Base-by-base conservation (phyloP, 352 stramenopile genomes). In the Globisporangium paroecandrum region DNA sequence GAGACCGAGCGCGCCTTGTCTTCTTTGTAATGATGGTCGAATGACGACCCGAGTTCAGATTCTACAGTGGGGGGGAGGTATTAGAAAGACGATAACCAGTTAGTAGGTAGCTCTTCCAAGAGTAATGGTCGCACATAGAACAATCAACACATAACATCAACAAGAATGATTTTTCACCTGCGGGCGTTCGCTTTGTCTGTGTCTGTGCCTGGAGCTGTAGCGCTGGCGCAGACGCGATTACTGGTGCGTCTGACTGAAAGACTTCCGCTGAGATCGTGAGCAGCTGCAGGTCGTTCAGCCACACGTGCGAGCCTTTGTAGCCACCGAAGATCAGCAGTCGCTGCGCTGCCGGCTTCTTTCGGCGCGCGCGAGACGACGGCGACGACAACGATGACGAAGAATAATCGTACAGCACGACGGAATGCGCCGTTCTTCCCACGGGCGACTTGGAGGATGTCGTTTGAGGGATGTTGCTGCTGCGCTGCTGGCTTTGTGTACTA, bases 241-340 rank as follows among this genome's bases (percentile, higher is more conserved):
- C 27, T n/a, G 13, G 18, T 32, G 43, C 9, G 5, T 13, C 18
- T 12, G 27, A 27, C n/a, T 55, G 46, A 4, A 70, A 38, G 34
- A 61, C 47, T 24, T 56, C 20, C 8, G 34, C 22, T 1, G 65
- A 47, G 4, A 83, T 53, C 24, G 70, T 65, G 22, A 93, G 74
- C 22, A 88, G 38, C 51, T 88, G 72, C 36, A 89, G n/a, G 64
- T 93, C 85, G 64, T 89, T 79, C 1, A 91, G 73, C 85, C 85
- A 93, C 2, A 62, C 64, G 55, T 83, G 77, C 1, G 73, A 77
- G 0, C 85, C 85, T 51, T 78, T 79, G 46, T 93, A 93, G 25
- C 85, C 85, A 1, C 85, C 85, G 54, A 93, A 93, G 4, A 93
- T 57, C 36, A 93, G 43, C 13, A 91, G 25, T 15, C 74, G 77